Base-by-base conservation (phyloP, 345 rosid genomes). In the Erysimum cheiranthoides region DNA sequence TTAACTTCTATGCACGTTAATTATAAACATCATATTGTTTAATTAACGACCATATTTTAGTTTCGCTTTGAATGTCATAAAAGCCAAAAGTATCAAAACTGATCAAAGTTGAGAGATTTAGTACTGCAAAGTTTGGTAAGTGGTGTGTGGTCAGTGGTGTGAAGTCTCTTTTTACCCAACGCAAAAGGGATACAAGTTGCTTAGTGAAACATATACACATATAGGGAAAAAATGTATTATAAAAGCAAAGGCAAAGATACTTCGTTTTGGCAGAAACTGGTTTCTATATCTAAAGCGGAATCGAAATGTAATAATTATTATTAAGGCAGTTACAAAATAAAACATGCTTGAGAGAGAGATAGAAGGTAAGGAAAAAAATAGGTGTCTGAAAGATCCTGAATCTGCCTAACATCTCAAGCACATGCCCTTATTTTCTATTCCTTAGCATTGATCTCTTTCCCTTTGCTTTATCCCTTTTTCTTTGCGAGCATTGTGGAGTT, bases 161-260 rank as follows among this genome's bases (percentile, higher is more conserved):
- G 60, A 56, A 70, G 66, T 63, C 66, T 62, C 80, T 71, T 71
- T 78, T 71, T 49, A 78, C 81, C 68, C 77, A 71, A 58, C 57
- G 66, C 81, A 71, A 78, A 78, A 71, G 63, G 59, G 63, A 50
- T 78, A 13, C 81, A 78, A 78, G 77, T 78, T 71, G 81, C 68
- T 56, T n/a, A 71, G 77, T 78, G 77, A 70, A 63, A 77, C 71
- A 54, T 63, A 27, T 54, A 63, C 66, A 70, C 67, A 71, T 3
- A 70, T 12, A 63, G 12, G 61, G 47, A 3, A 61, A 45, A 8
- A 77, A 70, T 16, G 71, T 63, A 25, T 35, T 53, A 30, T 11
- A 36, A 63, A 76, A 70, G 75, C 40, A 45, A 30, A 40, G 63
- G 46, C 49, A 77, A 69, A 68, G 74, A 42, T 61, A 32, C 31